Evolutionary conservation across 257 asterid genomes (phyloP).

Genomic region (Rhazya stricta): DNA sequence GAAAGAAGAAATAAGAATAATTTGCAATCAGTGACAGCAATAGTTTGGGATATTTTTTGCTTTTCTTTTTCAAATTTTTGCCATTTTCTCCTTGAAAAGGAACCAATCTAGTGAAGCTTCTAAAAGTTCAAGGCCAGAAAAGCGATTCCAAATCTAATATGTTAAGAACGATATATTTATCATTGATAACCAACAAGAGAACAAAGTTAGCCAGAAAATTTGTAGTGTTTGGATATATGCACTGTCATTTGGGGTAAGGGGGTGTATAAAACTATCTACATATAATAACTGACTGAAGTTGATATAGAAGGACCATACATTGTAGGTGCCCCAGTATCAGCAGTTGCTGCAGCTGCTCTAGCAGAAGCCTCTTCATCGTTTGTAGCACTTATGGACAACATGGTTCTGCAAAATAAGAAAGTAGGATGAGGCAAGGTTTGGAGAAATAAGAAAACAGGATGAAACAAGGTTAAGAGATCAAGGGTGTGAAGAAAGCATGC

Average conservation of each 20-base stretch:
- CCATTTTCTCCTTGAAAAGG: background rate
- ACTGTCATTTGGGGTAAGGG: too few relatives aligned
- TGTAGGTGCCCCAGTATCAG: slow-evolving; percentile 68
- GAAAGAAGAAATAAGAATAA: slow-evolving; percentile 7
- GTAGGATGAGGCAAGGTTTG: background rate
- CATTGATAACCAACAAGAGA: background rate
- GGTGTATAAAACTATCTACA: background rate
- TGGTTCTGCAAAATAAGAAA: slow-evolving; percentile 28
- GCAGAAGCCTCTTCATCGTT: slow-evolving; percentile 84
- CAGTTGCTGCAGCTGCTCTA: slow-evolving; percentile 51
- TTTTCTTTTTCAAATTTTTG: background rate
- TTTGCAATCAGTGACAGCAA: background rate
- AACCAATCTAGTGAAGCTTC: background rate
- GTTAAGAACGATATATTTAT: background rate
- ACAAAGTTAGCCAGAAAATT: background rate
- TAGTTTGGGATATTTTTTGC: background rate
- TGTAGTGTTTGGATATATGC: background rate
- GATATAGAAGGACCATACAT: slow-evolving; percentile 40
- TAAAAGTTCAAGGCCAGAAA: background rate
- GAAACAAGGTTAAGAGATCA: background rate
- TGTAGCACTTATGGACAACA: slow-evolving; percentile 48
- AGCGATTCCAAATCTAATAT: background rate
- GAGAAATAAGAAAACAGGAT: background rate
- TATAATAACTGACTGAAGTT: background rate
- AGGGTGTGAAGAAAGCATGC: background rate